Evolutionary conservation across 2,329 filamentous ascomycete species (phyloP), one percentile per base, ranked within the genome.

Genomic region (Leptographium lundbergii): DNA sequence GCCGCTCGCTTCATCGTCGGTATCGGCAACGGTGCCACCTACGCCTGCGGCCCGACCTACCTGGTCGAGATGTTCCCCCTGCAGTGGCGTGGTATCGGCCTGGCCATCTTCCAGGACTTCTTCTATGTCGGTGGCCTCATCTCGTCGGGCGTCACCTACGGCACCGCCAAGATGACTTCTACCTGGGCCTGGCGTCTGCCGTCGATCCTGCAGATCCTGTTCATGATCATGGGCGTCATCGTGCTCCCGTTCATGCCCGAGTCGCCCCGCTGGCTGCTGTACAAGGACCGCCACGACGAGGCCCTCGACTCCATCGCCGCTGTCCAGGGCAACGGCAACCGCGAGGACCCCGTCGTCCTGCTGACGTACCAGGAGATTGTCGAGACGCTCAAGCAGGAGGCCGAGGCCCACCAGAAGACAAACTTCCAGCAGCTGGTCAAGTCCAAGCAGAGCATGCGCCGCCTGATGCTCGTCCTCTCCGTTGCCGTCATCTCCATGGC

Each of bases 1-100:
- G 69, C 82, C 24, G 75, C 81, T 19, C 78, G 81, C 59, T 74
- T 82, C 60, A 69, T 85, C 24, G 75, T 85, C 22, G 82, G 82
- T 19, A 76, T 80, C 29, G 81, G 81, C 24, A 80, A 84, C 56
- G 81, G 81, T 17, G 78, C 83, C 50, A 65, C 83, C 55, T 83
- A 82, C 63, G 75, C 79, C 1, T 82, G 83, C 61, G 75, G 80
- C 1, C 81, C 81, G 0, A 80, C 82, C 2, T 84, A 79, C 77
- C 78, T 79, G 1, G 81, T 80, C 0, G 81, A 84, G 68, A 32
- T 34, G 29, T n/a, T 34, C 6, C 34, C 50, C 2, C 17, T 54
- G 36, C 10, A 13, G 9, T 50, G 27, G 17, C 57, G 57, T 13
- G 36, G 17, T 24, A 24, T 32, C 39, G 39, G 22, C 10, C 51